These are phyloP conservation scores for Xanthoceras sorbifolium DNA, from an alignment of 345 rosid genomes.

Conservation along the genomic window DNA sequence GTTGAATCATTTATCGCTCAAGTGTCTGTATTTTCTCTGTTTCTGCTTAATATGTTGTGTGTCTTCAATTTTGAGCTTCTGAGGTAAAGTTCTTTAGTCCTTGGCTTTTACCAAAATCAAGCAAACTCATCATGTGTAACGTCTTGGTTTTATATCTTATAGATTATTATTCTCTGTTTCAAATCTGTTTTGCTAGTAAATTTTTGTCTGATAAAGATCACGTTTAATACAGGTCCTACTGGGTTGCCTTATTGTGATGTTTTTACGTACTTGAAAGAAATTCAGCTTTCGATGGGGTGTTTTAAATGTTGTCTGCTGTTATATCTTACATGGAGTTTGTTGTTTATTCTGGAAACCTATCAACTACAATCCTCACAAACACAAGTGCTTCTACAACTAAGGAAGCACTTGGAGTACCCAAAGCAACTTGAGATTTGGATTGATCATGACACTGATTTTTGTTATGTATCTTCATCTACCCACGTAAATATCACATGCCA, in stretches of 20 bases:
- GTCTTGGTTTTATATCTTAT: neutral
- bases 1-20: neutral
- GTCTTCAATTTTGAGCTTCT: slow-evolving; percentile 1
- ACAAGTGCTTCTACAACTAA: slow-evolving; percentile 74
- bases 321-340: slow-evolving; percentile 52
- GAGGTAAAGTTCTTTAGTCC: slow-evolving; percentile 1
- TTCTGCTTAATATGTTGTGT: neutral
- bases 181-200: neutral
- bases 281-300: slow-evolving; percentile 41
- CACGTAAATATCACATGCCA: slow-evolving; percentile 62
- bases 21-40: neutral
- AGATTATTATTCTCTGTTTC: neutral
- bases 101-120: neutral
- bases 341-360: slow-evolving; percentile 41
- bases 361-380: slow-evolving; percentile 76
- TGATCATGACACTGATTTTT: slow-evolving; percentile 54
- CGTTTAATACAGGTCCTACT: neutral
- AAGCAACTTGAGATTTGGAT: slow-evolving; percentile 64
- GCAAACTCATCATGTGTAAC: slow-evolving; percentile 7
- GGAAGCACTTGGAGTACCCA: slow-evolving; percentile 73
- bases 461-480: slow-evolving; percentile 46
- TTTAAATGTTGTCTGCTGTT: slow-evolving; percentile 36
- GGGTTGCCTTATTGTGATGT: neutral
- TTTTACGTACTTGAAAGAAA: slow-evolving; percentile 14
- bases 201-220: neutral